Evolutionary conservation across 306 rosid species (phyloP), one percentile per base, ranked within the genome.

Genomic region (Oxytropis ochrocephala): DNA sequence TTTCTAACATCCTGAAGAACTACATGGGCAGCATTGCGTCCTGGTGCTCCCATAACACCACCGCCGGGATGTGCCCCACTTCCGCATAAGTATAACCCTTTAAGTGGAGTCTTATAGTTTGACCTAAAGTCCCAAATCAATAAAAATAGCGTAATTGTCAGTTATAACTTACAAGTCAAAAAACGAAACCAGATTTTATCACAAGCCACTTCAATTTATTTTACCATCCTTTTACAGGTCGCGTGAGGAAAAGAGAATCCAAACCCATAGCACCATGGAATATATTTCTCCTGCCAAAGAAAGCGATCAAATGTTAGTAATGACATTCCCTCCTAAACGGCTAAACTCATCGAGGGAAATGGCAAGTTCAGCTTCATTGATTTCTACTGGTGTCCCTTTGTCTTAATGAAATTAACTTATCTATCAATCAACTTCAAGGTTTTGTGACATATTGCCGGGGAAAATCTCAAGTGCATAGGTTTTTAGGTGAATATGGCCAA

Each of bases 1-100:
- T 77, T 75, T 48, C 67, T 80, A 33, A 82, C 49, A 52, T 90
- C 90, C 76, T 81, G 80, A 52, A 94, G 92, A 79, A 83, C 94
- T 27, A 85, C 8, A 11, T n/a, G 83, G n/a, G 97, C 97, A 32
- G 96, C 94, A 56, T 93, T 93, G 52, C 87, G 95, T 48, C 97
- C 97, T 0, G 98, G 90, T 36, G 97, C 97, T 5, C 97, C 97
- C 97, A 93, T 90, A 65, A 93, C 97, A 11, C 98, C 98, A 11
- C 98, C 98, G 0, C 98, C 98, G 2, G 98, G 98, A 80, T 93
- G 98, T 12, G 94, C 80, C 24, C 96, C 97, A 35, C 91, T 87
- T 9, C 97, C 96, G 5, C 96, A 91, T 52, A 91, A 52, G 74
- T 91, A 89, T 33, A 91, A 72, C 21, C 97, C 96, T 21, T 8